Conservation (phyloP, 2,329 filamentous ascomycete species). For the Periconia sp. region DNA sequence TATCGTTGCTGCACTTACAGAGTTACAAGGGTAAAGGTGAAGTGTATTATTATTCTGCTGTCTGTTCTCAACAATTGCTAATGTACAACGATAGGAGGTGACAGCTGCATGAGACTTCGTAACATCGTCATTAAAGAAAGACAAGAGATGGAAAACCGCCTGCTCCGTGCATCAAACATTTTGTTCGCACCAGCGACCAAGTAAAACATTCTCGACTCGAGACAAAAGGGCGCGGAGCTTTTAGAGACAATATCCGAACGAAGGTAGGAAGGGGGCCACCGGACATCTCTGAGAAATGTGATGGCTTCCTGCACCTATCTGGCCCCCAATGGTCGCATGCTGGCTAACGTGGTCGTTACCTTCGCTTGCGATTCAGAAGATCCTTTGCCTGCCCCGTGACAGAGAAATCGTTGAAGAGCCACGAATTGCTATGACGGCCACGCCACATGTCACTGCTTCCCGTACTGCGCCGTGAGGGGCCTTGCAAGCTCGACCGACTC, state of each 20-base stretch:
- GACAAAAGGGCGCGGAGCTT: background rate
- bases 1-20: background rate
- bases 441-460: conserved; percentile 39
- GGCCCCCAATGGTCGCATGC: conserved; percentile 17
- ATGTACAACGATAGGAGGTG: conserved; percentile 16
- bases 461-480: conserved; percentile 26
- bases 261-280: conserved; percentile 11
- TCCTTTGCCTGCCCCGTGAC: conserved; percentile 40
- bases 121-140: background rate
- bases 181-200: conserved; percentile 13
- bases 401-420: conserved; percentile 43
- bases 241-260: background rate
- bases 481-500: conserved; percentile 25
- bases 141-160: conserved; percentile 1
- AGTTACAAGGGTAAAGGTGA: background rate
- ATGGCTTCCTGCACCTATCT: conserved; percentile 23
- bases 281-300: conserved; percentile 23
- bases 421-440: conserved; percentile 42
- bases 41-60: background rate
- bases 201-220: conserved; percentile 7
- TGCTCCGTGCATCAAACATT: conserved; percentile 11
- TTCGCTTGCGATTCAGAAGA: conserved; percentile 26
- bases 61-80: conserved; percentile 6
- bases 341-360: conserved; percentile 10
- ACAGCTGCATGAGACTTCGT: conserved; percentile 1